Evolutionary conservation across 306 rosid species (phyloP), one percentile per base, ranked within the genome.

Genomic region (Canavalia ensiformis): DNA sequence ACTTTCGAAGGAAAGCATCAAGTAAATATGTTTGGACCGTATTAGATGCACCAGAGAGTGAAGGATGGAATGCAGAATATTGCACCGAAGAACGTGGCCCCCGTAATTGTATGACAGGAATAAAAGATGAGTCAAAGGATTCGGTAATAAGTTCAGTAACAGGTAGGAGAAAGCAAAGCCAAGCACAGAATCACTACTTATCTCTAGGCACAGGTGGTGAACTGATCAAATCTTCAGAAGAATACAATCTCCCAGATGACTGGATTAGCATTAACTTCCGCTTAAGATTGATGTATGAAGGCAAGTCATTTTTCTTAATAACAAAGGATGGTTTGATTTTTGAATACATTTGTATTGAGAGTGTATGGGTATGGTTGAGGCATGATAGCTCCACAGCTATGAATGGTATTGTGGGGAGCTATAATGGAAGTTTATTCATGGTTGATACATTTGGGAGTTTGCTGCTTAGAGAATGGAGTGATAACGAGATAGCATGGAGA

Each of bases 1-100:
- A 80, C 73, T 71, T 81, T 59, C 74, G 95, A 54, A 86, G 86
- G 80, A 95, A 90, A 81, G 66, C 88, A 47, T 44, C 89, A 34
- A 39, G 60, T 28, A 91, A 80, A 68, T 90, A 92, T 85, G 84
- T 89, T 80, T 95, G 98, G 98, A 85, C 97, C 35, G 66, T 91
- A 79, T 49, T 95, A 69, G 98, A 92, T 60, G 90, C 86, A 4
- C 98, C 97, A 7, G 97, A 90, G 76, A 89, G 91, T 31, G 97
- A 95, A 89, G 98, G 98, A n/a, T 95, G 98, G 98, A 95, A 92
- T 86, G 92, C 90, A 59, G 97, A 95, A 77, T 95, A 91, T 72
- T 95, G 98, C 81, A 90, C 90, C 8, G 95, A 91, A 70, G 91
- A 89, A 9, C 95, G 90, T 5, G 97, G 98, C 64, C 97, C 94